Evolutionary conservation across 176 grass and related monocot genomes (phyloP), one percentile per base, ranked within the genome.

Genomic region (Puya raimondii): DNA sequence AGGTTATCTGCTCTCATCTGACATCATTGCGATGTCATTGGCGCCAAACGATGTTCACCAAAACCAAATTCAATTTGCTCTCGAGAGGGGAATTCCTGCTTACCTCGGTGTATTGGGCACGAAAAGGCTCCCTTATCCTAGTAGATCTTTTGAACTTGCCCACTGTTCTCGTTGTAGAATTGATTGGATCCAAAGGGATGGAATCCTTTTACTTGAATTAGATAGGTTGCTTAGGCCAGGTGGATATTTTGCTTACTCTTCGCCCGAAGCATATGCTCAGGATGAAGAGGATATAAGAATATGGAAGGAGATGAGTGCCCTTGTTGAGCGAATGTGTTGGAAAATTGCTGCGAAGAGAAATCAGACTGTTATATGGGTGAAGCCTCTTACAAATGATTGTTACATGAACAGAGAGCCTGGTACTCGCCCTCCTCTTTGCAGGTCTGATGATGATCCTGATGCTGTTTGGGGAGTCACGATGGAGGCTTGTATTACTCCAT

Each of bases 11-110:
- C 86, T 96, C 74, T 92, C 93, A 51, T 92, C 86, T 50, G 80
- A 96, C 72, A 87, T 92, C 22, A 85, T 96, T 51, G 81, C 93
- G 9, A 96, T 96, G 93, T 96, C 93, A 76, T 80, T 96, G 73
- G 93, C 93, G 75, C 93, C 93, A n/a, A 96, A 96, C n/a, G 93
- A 96, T 85, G 93, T 96, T 15, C 93, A 96, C 82, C 89, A 96
- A 71, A 96, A 96, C 82, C 93, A 96, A 73, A 96, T 96, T 68
- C 93, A 96, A 64, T 96, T 96, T 87, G 92, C 92, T 69, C 86
- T 96, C 75, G 92, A 96, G 88, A 91, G 92, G 74, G 92, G 92
- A 48, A 96, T 96, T 73, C 89, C 89, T 65, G 89, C 93, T 47
- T 96, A 90, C 83, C 87, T 96, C 85, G 93, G 93, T 70, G 93